These are phyloP conservation scores for Hymenoscyphus albidus DNA, from an alignment of 2,329 filamentous ascomycete species.

Conservation along the genomic window DNA sequence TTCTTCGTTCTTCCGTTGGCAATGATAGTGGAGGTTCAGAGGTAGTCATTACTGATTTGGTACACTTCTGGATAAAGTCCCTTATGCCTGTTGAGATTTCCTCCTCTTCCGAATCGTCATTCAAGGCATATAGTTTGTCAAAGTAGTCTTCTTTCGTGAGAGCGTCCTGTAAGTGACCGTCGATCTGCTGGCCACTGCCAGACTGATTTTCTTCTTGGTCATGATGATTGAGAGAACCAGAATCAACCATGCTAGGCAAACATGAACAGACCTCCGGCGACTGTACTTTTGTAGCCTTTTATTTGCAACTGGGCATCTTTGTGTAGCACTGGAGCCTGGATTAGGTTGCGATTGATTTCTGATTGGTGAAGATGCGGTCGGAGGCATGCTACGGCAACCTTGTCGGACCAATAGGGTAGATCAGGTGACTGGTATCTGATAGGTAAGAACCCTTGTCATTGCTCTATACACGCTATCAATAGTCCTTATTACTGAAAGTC, in stretches of 20 bases:
- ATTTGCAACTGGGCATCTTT: background rate
- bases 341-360: background rate
- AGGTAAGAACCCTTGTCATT: too few species aligned
- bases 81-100: background rate
- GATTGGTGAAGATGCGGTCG: background rate
- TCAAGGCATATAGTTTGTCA: background rate
- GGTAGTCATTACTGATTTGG: background rate
- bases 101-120: background rate
- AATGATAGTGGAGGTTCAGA: background rate
- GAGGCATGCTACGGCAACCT: background rate
- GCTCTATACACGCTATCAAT: too few species aligned
- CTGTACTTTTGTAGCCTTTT: background rate
- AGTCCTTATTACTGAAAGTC: too few species aligned
- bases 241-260: background rate
- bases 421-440: background rate
- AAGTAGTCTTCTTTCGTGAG: background rate
- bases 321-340: background rate
- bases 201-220: background rate
- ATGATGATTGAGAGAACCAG: background rate
- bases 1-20: background rate
- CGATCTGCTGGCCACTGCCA: background rate
- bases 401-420: background rate
- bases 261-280: background rate
- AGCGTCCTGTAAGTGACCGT: background rate
- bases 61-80: background rate